These are phyloP conservation scores for Metschnikowia reukaufii DNA, from an alignment of 805 yeast genomes.

Conservation along the genomic window DNA sequence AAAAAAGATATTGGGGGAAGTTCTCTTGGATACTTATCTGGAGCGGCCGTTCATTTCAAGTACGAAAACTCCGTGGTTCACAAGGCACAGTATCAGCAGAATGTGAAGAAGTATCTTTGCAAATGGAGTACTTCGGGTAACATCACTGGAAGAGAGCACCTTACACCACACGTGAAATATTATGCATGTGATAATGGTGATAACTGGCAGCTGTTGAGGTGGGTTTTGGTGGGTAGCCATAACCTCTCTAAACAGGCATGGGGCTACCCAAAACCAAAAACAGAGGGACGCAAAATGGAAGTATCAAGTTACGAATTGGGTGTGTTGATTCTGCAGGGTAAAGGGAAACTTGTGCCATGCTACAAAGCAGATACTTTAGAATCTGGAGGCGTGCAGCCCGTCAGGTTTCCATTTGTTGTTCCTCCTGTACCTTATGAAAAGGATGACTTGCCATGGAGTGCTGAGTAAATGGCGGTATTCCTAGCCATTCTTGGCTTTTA, in stretches of 20 bases:
- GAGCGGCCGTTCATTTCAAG: slow-evolving; percentile 51
- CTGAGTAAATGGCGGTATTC: not conserved
- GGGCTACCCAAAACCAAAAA: slow-evolving; percentile 48
- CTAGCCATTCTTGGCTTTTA: too few relatives aligned
- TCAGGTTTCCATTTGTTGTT: slow-evolving; percentile 53
- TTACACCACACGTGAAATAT: slow-evolving; percentile 70
- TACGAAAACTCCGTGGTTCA: slow-evolving; percentile 25
- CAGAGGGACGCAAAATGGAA: slow-evolving; percentile 22
- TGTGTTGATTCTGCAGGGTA: slow-evolving; percentile 28
- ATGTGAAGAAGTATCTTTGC: slow-evolving; percentile 43
- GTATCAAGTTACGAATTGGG: slow-evolving; percentile 42
- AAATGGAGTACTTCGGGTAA: slow-evolving; percentile 38
- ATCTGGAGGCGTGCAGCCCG: slow-evolving; percentile 26
- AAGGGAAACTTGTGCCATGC: slow-evolving; percentile 42
- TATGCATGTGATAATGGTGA: slow-evolving; percentile 56
- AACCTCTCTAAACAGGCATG: slow-evolving; percentile 79
- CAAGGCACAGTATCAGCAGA: slow-evolving; percentile 40
- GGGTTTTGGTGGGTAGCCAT: slow-evolving; percentile 75
- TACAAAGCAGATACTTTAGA: slow-evolving; percentile 36
- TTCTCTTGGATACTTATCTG: slow-evolving; percentile 48
- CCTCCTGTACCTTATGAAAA: slow-evolving; percentile 46
- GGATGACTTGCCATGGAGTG: slow-evolving; percentile 53
- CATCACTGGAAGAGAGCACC: slow-evolving; percentile 33
- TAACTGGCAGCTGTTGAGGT: slow-evolving; percentile 50
- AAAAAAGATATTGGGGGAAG: slow-evolving; percentile 39